Conservation (phyloP, 495 filamentous ascomycete genomes). For the Aspergillus saccharolyticus region DNA sequence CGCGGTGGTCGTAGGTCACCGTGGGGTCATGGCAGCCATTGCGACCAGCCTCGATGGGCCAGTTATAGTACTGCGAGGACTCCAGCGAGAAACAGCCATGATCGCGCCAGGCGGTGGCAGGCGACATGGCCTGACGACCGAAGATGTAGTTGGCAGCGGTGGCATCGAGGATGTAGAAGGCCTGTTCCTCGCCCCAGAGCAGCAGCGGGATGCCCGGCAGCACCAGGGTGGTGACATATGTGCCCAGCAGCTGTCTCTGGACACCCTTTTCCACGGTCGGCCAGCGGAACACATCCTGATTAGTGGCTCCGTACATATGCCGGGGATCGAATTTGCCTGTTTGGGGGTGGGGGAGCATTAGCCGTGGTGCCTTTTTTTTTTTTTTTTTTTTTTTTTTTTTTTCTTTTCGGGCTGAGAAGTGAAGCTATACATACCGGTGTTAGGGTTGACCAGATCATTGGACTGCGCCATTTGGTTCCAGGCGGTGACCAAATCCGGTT, state of each 20-base stretch:
- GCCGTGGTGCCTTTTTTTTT: no score
- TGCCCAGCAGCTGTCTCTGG: conserved; percentile 54
- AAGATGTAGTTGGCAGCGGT: conserved; percentile 66
- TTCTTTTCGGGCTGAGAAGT: no score
- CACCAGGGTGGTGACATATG: conserved; percentile 58
- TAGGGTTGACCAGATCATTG: conserved; percentile 61
- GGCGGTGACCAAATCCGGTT: conserved; percentile 51
- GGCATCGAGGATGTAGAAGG: conserved; percentile 61
- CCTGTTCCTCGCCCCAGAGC: conserved; percentile 68
- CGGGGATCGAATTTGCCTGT: conserved; percentile 55
- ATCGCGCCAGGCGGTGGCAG: conserved; percentile 59
- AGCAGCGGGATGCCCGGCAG: conserved; percentile 62
- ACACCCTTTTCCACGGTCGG: conserved; percentile 58
- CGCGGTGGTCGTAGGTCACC: conserved; percentile 61
- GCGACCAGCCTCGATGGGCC: conserved; percentile 50
- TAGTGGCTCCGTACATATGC: conserved; percentile 66
- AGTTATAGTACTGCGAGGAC: conserved; percentile 52
- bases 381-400: no score
- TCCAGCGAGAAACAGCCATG: conserved; percentile 63
- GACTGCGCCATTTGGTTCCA: conserved; percentile 56
- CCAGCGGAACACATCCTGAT: conserved; percentile 74
- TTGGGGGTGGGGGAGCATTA: no score
- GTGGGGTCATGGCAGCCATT: conserved; percentile 56
- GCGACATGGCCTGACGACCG: conserved; percentile 61
- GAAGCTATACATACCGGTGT: conserved; percentile 41